Conservation (phyloP, 371 early-diverging fungal genomes). For the Mucor lusitanicus region DNA sequence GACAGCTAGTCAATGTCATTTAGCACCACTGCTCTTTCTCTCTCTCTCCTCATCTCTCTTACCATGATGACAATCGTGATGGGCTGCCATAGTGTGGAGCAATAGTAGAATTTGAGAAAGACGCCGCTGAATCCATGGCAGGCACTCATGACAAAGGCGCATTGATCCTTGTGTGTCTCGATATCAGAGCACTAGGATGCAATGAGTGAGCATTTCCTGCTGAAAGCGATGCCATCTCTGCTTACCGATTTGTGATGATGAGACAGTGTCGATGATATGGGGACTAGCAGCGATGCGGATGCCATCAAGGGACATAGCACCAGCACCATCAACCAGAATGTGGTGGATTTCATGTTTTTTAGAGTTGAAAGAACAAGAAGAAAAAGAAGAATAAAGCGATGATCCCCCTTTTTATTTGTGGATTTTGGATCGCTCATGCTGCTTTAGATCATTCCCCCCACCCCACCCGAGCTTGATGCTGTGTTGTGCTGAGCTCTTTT, state of each 20-base stretch:
- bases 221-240: neutral
- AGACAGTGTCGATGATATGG: constrained; percentile 3
- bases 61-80: constrained; percentile 36
- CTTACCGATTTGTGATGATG: constrained; percentile 23
- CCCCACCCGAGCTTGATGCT: no score
- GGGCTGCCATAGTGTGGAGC: constrained; percentile 48
- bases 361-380: constrained; percentile 1
- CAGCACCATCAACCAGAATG: neutral
- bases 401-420: neutral
- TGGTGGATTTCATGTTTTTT: constrained; percentile 3
- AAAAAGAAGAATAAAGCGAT: neutral
- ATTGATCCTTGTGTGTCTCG: constrained; percentile 37
- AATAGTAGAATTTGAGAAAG: constrained; percentile 64
- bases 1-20: constrained; percentile 19
- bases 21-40: no score
- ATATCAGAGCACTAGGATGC: constrained; percentile 37
- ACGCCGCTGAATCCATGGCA: constrained; percentile 44
- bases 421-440: no score
- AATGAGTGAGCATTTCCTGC: neutral
- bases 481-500: no score
- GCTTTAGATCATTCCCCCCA: no score
- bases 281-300: constrained; percentile 18
- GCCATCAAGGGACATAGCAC: constrained; percentile 13
- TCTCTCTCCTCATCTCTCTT: neutral
- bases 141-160: constrained; percentile 35